A percentile compares a stretch with the other conserved stretches of the same genome.
These are phyloP conservation scores for Vitis amurensis DNA, from an alignment of 164 flowering plant genomes.

Conservation along the genomic window DNA sequence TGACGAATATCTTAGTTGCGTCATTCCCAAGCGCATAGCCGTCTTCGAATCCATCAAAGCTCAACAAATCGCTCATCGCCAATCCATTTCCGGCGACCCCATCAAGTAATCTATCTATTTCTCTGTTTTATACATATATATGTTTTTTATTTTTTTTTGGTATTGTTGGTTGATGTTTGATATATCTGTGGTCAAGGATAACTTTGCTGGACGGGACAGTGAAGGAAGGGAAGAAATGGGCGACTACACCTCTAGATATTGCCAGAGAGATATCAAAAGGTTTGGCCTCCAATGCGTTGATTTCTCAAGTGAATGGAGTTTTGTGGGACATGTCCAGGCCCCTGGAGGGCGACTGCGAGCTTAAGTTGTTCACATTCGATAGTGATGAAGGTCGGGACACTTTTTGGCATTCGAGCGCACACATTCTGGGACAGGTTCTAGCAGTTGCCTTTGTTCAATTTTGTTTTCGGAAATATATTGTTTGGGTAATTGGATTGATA, in stretches of 20 bases:
- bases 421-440: slow-evolving; percentile 86
- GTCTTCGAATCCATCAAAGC: slow-evolving; percentile 60
- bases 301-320: slow-evolving; percentile 72
- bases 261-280: slow-evolving; percentile 70
- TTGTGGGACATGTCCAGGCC: slow-evolving; percentile 95
- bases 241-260: slow-evolving; percentile 66
- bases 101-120: slow-evolving; percentile 45
- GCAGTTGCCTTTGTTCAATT: not conserved
- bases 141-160: not conserved
- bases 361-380: slow-evolving; percentile 71
- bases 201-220: slow-evolving; percentile 74
- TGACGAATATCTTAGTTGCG: slow-evolving; percentile 51
- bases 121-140: not conserved
- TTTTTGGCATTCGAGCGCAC: slow-evolving; percentile 98
- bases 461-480: not conserved
- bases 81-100: slow-evolving; percentile 49
- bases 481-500: not conserved
- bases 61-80: slow-evolving; percentile 39
- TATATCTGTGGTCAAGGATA: slow-evolving; percentile 38
- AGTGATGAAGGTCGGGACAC: slow-evolving; percentile 89
- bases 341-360: slow-evolving; percentile 76
- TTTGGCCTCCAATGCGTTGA: slow-evolving; percentile 68
- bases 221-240: slow-evolving; percentile 89
- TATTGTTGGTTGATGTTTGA: not conserved
- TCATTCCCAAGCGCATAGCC: slow-evolving; percentile 63